Evolutionary conservation across 345 rosid genomes (phyloP), one percentile per base, ranked within the genome.

Genomic region (Draba incana): DNA sequence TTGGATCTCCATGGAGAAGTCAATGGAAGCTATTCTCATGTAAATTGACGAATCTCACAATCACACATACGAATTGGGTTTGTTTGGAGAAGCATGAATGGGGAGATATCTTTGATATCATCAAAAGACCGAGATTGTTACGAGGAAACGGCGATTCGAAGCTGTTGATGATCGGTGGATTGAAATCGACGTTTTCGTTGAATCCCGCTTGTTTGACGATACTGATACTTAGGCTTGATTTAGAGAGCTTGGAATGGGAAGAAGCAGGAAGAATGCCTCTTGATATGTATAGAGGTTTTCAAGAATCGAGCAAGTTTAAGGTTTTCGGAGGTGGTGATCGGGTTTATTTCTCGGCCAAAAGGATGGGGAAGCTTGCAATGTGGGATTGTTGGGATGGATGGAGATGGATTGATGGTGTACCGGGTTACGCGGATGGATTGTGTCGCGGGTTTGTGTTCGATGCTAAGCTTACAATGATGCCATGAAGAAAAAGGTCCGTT

Each of bases 1-100:
- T 92, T 8, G 97, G 98, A 46, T 88, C 98, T 3, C 93, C 93
- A 0, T 92, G 97, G 96, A 79, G 97, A 52, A 81, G 86, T 31
- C 90, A 89, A 52, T 88, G 98, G 98, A 86, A 89, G 75, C 83
- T 89, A 8, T 90, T 88, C 75, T 79, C 81, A 0, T 88, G 96
- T 55, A 73, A 77, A 23, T 66, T 85, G 10, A 62, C 72, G 1
- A 79, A 64, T 4, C 65, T 77, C 13, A 62, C 57, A 24, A 64
- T 77, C 27, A 49, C 79, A 60, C 87, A 65, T 67, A 83, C 80
- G 38, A 82, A 78, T 16, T 92, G 98, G 97, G 74, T 77, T 62
- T 83, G 97, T 28, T 69, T 86, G 38, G 97, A 88, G 83, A 89
- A 77, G 69, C 84, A 79, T 24, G 92, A 90, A 33, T 92, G 98